Conservation (phyloP, 179 eudicot species). For the Camellia oleifera region DNA sequence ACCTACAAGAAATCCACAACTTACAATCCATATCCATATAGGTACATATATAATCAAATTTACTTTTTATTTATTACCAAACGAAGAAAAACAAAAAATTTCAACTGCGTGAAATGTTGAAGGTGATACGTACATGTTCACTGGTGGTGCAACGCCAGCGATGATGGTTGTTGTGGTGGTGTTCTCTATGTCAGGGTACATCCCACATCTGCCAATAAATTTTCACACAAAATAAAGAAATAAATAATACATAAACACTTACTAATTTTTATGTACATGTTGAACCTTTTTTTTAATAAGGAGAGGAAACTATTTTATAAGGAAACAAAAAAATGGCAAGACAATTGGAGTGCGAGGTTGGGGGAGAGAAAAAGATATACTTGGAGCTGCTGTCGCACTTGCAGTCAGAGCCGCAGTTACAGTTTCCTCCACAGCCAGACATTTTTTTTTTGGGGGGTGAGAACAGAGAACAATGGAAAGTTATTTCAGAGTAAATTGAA, state of each 20-base stretch:
- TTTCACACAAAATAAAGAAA: background rate
- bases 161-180: constrained; percentile 2
- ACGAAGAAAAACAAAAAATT: background rate
- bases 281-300: background rate
- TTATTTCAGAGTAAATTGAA: background rate
- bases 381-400: constrained; percentile 37
- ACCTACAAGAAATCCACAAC: background rate
- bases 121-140: constrained; percentile 11
- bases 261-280: no score
- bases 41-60: no score
- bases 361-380: background rate
- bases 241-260: background rate
- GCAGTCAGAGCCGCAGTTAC: constrained; percentile 53
- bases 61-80: no score
- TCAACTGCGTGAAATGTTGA: background rate
- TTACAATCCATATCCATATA: no score
- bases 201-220: constrained; percentile 21
- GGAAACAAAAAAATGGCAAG: background rate
- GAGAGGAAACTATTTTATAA: background rate
- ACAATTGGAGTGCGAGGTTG: background rate
- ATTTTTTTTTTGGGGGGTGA: background rate
- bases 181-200: constrained; percentile 15
- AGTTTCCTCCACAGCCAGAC: constrained; percentile 37
- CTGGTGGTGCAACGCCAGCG: constrained; percentile 21
- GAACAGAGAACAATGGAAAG: background rate